Conservation (phyloP, 345 rosid species). For the Melaleuca quinquenervia region DNA sequence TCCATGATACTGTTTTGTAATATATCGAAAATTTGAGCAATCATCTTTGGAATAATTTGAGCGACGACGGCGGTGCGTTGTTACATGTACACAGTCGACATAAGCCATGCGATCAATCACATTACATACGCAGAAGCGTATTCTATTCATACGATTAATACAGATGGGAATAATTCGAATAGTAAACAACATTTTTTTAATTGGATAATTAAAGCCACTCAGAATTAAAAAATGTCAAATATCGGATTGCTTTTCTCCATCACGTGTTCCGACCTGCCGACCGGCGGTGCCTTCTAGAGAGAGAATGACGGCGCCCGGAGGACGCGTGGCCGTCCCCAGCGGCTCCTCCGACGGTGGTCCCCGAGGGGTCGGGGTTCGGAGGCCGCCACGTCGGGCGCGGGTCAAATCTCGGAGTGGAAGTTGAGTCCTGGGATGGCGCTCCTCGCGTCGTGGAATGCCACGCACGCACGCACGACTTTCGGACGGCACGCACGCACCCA, state of each 20-base stretch:
- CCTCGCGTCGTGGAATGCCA: background rate
- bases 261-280: background rate
- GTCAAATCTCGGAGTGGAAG: too few species aligned
- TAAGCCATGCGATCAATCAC: too few species aligned
- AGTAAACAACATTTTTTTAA: background rate
- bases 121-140: background rate
- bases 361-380: background rate
- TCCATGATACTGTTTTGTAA: too few species aligned
- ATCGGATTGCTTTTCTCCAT: background rate
- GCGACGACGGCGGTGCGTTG: background rate
- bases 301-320: background rate
- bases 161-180: background rate
- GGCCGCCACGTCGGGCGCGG: background rate
- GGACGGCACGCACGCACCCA: too few species aligned
- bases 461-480: background rate
- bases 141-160: background rate
- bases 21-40: background rate
- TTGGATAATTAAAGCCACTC: background rate
- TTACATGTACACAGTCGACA: background rate
- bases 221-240: background rate
- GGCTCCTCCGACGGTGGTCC: background rate
- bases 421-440: too few species aligned
- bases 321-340: background rate
- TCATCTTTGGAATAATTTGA: background rate
- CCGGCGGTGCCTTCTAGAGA: background rate